These are phyloP conservation scores for Cruciata laevipes DNA, from an alignment of 257 asterid species.

Conservation along the genomic window DNA sequence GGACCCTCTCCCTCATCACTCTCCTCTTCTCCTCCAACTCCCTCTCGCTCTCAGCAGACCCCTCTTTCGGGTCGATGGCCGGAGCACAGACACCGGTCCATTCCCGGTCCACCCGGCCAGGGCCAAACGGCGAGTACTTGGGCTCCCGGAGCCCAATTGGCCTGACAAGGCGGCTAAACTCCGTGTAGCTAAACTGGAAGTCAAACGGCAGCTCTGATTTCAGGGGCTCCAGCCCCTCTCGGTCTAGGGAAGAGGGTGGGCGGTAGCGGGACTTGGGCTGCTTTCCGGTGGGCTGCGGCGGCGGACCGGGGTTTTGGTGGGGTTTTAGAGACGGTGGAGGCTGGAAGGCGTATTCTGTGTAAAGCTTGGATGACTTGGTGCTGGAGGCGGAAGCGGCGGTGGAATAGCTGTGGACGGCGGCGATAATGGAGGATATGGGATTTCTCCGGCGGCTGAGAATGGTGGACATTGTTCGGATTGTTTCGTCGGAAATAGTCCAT, in stretches of 20 bases:
- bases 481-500: background rate
- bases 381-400: conserved; percentile 2
- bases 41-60: conserved; percentile 39
- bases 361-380: conserved; percentile 47
- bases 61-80: conserved; percentile 65
- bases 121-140: conserved; percentile 94
- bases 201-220: conserved; percentile 77
- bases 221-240: conserved; percentile 30
- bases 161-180: conserved; percentile 52
- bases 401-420: conserved; percentile 36
- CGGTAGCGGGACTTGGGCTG: conserved; percentile 57
- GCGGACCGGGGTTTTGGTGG: conserved; percentile 21
- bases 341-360: conserved; percentile 51
- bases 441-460: conserved; percentile 36
- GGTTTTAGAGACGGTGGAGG: conserved; percentile 59
- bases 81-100: conserved; percentile 99
- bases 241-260: conserved; percentile 79
- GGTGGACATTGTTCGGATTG: conserved; percentile 5
- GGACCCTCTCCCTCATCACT: conserved; percentile 42
- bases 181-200: conserved; percentile 93
- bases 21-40: conserved; percentile 73
- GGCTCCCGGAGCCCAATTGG: conserved; percentile 95
- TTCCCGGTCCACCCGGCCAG: conserved; percentile 58
- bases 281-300: conserved; percentile 18
- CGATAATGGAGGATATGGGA: conserved; percentile 14